Evolutionary conservation across 208 protist genomes (phyloP).

Genomic region (Tetramitus jugosus): DNA sequence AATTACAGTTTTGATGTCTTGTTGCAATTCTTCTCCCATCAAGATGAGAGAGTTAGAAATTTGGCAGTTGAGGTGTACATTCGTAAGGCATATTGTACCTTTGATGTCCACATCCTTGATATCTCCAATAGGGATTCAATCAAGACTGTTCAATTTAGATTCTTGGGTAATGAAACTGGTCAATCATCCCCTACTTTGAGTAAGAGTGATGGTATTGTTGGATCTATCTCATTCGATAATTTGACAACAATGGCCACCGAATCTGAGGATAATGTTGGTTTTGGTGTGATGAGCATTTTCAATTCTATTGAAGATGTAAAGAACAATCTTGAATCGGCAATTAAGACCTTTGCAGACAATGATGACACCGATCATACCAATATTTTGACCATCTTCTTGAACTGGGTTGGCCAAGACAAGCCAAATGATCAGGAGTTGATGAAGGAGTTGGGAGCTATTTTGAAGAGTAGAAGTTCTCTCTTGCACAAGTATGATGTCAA

Average conservation of each 20-base stretch:
- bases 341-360: background rate
- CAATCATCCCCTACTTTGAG: background rate
- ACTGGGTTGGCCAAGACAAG: background rate
- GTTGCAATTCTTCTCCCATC: background rate
- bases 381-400: background rate
- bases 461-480: constrained; percentile 19
- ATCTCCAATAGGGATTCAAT: background rate
- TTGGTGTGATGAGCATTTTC: constrained; percentile 1
- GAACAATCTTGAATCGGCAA: background rate
- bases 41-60: background rate
- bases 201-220: constrained; percentile 23
- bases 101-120: background rate
- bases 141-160: constrained; percentile 4
- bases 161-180: background rate
- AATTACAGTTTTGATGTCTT: constrained; percentile 14
- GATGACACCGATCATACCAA: constrained; percentile 11
- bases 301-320: background rate
- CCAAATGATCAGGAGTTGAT: background rate
- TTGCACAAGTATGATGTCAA: constrained; percentile 36
- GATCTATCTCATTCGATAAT: constrained; percentile 7
- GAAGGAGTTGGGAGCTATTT: background rate
- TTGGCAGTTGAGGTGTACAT: constrained; percentile 15
- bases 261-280: constrained; percentile 7
- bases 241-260: background rate
- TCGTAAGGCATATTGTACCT: background rate